Base-by-base conservation (phyloP, 345 rosid genomes). In the Boechera divaricarpa region DNA sequence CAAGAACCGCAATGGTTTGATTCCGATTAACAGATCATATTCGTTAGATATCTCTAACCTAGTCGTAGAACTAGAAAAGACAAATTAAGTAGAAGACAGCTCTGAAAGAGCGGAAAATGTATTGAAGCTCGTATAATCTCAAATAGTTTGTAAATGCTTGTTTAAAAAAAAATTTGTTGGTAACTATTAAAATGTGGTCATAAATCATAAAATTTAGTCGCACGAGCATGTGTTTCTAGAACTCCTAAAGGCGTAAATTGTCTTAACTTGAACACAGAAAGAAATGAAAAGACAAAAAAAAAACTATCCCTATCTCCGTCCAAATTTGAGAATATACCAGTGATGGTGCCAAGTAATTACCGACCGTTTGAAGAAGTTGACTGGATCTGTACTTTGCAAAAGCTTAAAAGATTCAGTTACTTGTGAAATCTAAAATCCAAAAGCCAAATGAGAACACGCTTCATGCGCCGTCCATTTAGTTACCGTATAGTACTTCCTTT, bases 311-410 rank as follows among this genome's bases (percentile, higher is more conserved):
- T 58, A 41, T 52, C 73, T 72, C 81, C 81, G 77, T 48, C 81
- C 81, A 78, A 58, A 71, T 24, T 0, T 44, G 61, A 11, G 6
- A 38, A 63, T n/a, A 41, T 28, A 5, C 2, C 2, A 7, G 10
- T 18, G 10, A 60, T 60, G 45, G 56, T 41, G 77, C 77, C 73
- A 72, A 69, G 77, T 51, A 66, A 41, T 72, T 74, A 78, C 81
- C 81, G 81, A 12, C 81, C 70, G 74, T 26, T 24, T 7, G 58
- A 63, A 63, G 60, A 68, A 13, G 44, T 58, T 72, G 81, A 72
- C 69, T 66, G 63, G 26, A 58, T 35, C 3, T 73, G 68, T 60
- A 78, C 58, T 52, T 67, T 11, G 33, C 16, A 45, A 64, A 55
- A 76, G 1, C 36, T 39, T 9, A 15, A 28, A 1, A 35, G 51